Evolutionary conservation across 108 stramenopile genomes (phyloP).

Genomic region (Skeletonema marinoi): DNA sequence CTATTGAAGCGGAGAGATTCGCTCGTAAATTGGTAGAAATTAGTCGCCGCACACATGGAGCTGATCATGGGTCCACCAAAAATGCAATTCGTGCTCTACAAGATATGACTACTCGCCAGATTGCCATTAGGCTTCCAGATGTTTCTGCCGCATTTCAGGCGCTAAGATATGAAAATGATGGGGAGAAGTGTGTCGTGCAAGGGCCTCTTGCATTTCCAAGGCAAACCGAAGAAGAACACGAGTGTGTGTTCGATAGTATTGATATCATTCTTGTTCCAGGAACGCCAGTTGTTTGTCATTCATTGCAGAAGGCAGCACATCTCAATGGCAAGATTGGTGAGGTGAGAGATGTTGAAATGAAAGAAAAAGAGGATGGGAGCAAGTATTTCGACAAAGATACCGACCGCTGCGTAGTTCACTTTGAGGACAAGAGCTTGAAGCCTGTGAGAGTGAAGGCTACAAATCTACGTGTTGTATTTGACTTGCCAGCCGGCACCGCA

Average conservation of each 20-base stretch:
- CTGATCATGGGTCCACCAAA: not conserved
- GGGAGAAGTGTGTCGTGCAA: slow-evolving; percentile 3
- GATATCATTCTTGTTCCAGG: not conserved
- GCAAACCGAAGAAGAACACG: not conserved
- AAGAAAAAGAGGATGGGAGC: not conserved
- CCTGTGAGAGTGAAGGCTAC: not conserved
- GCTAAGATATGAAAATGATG: not conserved
- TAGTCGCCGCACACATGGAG: slow-evolving; percentile 2
- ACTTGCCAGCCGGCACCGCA: not conserved
- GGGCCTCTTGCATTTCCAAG: slow-evolving; percentile 11
- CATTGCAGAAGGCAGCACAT: slow-evolving; percentile 7
- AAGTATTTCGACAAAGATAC: not conserved
- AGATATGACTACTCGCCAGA: not conserved
- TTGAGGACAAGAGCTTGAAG: slow-evolving; percentile 10
- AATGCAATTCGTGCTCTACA: not conserved
- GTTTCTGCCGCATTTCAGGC: not conserved
- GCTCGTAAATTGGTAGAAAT: not conserved
- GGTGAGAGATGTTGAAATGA: not conserved
- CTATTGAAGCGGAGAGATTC: slow-evolving; percentile 10
- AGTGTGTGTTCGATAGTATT: not conserved
- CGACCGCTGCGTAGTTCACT: slow-evolving; percentile 2
- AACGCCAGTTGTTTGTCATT: slow-evolving; percentile 10
- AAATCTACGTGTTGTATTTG: not conserved
- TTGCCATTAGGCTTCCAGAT: not conserved
- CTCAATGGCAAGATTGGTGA: slow-evolving; percentile 19